Percentiles rank a stretch among this genome's conserved stretches.
These are phyloP conservation scores for Epicoccum sorghinum DNA, from an alignment of 2,329 filamentous ascomycete genomes.

Conservation along the genomic window DNA sequence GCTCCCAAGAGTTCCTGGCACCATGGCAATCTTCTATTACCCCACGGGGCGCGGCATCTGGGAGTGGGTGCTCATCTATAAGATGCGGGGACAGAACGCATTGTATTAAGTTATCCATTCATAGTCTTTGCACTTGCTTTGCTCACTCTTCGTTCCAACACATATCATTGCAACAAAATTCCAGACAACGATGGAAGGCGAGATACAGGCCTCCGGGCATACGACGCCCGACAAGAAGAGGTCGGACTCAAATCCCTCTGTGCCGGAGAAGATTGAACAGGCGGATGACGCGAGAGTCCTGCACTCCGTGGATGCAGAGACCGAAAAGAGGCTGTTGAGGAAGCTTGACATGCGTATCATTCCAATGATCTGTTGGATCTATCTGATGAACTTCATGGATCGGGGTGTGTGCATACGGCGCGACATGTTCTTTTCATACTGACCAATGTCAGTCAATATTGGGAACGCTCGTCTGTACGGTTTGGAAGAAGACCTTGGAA, in stretches of 20 bases:
- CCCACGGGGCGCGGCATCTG: conserved; percentile 12
- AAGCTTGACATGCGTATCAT: conserved; percentile 58
- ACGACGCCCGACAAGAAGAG: conserved; percentile 16
- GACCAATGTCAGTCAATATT: conserved; percentile 20
- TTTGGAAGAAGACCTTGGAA: conserved; percentile 26
- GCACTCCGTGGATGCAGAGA: conserved; percentile 49
- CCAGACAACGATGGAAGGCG: background rate
- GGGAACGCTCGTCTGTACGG: conserved; percentile 51
- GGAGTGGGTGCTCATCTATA: conserved; percentile 1
- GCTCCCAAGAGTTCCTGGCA: conserved; percentile 16
- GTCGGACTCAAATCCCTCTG: conserved; percentile 14
- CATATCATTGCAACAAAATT: no score
- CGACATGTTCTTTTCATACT: background rate
- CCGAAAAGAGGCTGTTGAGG: conserved; percentile 54
- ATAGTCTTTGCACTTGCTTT: background rate
- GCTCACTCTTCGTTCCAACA: background rate
- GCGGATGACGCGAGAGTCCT: conserved; percentile 15
- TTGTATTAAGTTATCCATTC: background rate
- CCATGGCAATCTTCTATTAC: conserved; percentile 20
- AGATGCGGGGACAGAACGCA: background rate
- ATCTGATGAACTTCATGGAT: conserved; percentile 55
- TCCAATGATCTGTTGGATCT: conserved; percentile 62
- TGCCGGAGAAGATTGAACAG: conserved; percentile 22
- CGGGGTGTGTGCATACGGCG: conserved; percentile 45
- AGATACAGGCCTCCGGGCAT: conserved; percentile 1